phyloP scores from a whole-genome alignment of 805 yeast genomes.

The Myxozyma neotropica region DNA sequence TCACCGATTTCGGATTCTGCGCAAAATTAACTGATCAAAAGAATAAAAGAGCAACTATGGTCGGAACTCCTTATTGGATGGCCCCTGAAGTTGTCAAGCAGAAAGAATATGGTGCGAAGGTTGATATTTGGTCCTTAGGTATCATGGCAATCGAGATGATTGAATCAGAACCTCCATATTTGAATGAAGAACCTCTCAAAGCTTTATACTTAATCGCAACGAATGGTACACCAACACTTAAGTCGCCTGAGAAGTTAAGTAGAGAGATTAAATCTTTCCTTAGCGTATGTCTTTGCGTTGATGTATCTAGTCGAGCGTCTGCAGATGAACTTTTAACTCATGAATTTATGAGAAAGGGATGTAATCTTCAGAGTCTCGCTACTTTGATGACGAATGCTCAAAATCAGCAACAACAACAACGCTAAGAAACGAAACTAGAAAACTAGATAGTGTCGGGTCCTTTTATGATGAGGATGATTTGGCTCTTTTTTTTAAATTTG shows the following conservation, averaged over 20 bases:
- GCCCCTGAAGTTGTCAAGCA: constrained; percentile 84
- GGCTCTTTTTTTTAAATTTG: not conserved
- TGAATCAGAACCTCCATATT: constrained; percentile 82
- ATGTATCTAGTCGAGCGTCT: constrained; percentile 85
- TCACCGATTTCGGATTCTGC: constrained; percentile 91
- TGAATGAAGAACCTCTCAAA: constrained; percentile 76
- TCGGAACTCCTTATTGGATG: constrained; percentile 90
- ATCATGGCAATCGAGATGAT: constrained; percentile 88
- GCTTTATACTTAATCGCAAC: constrained; percentile 78
- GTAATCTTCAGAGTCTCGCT: constrained; percentile 54
- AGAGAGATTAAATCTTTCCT: constrained; percentile 80
- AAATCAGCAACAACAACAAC: not conserved
- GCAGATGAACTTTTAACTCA: constrained; percentile 86
- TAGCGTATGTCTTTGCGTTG: constrained; percentile 90
- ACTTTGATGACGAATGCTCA: constrained; percentile 34
- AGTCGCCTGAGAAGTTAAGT: constrained; percentile 68
- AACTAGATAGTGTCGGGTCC: not conserved
- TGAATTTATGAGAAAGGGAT: constrained; percentile 59
- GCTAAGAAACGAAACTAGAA: not conserved
- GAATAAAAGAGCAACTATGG: constrained; percentile 80
- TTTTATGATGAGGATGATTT: not conserved
- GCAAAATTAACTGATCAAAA: constrained; percentile 76
- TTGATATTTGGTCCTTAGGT: constrained; percentile 81
- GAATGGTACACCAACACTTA: constrained; percentile 77
- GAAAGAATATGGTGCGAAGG: constrained; percentile 78